Evolutionary conservation across 495 filamentous ascomycete species (phyloP), one percentile per base, ranked within the genome.

Genomic region (Xylaria flabelliformis): DNA sequence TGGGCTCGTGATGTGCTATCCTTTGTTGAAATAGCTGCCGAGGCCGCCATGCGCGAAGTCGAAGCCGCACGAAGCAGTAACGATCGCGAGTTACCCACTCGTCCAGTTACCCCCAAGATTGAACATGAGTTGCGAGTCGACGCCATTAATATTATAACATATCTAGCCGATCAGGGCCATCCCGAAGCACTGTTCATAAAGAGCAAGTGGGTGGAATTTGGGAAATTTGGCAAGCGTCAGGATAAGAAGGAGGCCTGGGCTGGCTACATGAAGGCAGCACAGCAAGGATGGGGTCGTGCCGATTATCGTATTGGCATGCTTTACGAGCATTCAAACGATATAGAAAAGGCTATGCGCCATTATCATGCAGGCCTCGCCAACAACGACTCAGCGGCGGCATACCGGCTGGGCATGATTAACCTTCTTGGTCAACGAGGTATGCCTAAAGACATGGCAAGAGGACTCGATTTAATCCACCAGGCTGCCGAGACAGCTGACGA

Each of bases 241-340:
- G 95, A 98, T 83, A 97, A 97, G 82, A 94, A 95, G 75, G 95
- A 97, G 81, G 96, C 96, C 21, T 98, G 95, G 79, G 80, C 90
- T 59, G 91, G 90, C 75, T 99, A 97, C 82, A 89, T 88, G 64
- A 85, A 92, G 72, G 92, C 96, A n/a, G 92, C 94, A 58, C 91
- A 97, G 70, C 91, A 91, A 70, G 94, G 94, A n/a, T 97, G 92
- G 84, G 91, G 93, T n/a, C 86, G 96, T 69, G 94, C 97, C 46
- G 93, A 98, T 79, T 99, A 99, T 82, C 89, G 96, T 36, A 97
- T 99, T 80, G 96, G 96, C 65, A 98, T 98, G 96, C 94, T 97
- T 64, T 98, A 93, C 79, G 96, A 99, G 80, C 92, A 90, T 75
- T 94, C 94, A 8, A 97, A 96, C 74, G 95, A 98, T 75, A 90